phyloP scores from a whole-genome alignment of 257 asterid genomes.

The Capsicum rhomboideum region DNA sequence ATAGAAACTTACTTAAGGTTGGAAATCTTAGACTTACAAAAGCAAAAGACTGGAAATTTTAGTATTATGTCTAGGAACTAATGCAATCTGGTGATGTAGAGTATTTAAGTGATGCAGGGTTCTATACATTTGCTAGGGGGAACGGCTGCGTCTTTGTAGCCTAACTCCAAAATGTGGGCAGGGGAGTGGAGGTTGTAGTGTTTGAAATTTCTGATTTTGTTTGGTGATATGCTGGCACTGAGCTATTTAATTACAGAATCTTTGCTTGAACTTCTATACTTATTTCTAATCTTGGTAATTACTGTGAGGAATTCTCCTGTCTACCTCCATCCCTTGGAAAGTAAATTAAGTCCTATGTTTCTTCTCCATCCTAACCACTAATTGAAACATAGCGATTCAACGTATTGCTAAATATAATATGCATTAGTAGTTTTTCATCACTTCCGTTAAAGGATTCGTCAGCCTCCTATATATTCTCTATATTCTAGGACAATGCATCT shows the following conservation, averaged over 20 bases:
- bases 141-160: neutral
- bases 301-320: neutral
- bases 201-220: neutral
- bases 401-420: neutral
- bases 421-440: neutral
- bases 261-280: neutral
- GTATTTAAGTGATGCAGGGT: neutral
- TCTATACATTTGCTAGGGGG: neutral
- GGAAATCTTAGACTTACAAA: neutral
- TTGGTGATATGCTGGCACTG: neutral
- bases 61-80: neutral
- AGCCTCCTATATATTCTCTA: neutral
- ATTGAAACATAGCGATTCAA: neutral
- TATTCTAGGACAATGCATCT: neutral
- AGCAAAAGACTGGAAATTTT: neutral
- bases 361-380: neutral
- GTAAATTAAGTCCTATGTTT: neutral
- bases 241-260: neutral
- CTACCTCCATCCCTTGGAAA: neutral
- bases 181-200: neutral
- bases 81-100: neutral
- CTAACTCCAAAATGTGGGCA: neutral
- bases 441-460: neutral
- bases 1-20: neutral
- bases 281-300: neutral